Percentiles rank a stretch among this genome's conserved stretches.
Conservation (phyloP, 129 eudicot species). For the Deinandra increscens region DNA sequence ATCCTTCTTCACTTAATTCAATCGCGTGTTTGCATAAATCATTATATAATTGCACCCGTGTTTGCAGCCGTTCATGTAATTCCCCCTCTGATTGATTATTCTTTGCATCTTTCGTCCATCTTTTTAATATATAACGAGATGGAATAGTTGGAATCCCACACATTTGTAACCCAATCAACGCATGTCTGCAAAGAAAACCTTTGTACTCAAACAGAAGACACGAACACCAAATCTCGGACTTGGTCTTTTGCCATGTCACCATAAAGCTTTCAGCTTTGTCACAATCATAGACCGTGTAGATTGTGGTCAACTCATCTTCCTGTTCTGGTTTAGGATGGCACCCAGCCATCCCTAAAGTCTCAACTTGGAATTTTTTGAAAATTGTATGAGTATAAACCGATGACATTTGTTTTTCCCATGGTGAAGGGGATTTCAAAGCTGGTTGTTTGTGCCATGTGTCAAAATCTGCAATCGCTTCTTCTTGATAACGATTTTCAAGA, state of each 20-base stretch:
- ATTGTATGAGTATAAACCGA: slow-evolving; percentile 34
- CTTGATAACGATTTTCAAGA: slow-evolving; percentile 38
- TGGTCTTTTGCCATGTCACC: slow-evolving; percentile 31
- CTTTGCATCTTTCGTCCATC: slow-evolving; percentile 49
- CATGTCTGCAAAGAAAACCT: slow-evolving; percentile 37
- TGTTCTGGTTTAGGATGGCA: slow-evolving; percentile 31
- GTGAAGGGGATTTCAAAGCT: slow-evolving; percentile 39
- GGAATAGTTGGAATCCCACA: slow-evolving; percentile 30
- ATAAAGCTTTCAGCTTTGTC: slow-evolving; percentile 23
- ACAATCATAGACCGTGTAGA: slow-evolving; percentile 23
- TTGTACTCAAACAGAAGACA: slow-evolving; percentile 41
- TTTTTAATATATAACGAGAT: slow-evolving; percentile 29
- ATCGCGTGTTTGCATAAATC: slow-evolving; percentile 41
- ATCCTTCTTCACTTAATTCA: slow-evolving; percentile 40
- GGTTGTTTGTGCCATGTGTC: slow-evolving; percentile 46
- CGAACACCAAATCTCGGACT: slow-evolving; percentile 41
- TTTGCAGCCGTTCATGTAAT: slow-evolving; percentile 17
- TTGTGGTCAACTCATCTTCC: slow-evolving; percentile 24
- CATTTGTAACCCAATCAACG: slow-evolving; percentile 31
- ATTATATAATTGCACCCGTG: slow-evolving; percentile 33
- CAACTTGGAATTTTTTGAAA: slow-evolving; percentile 38
- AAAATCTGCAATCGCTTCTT: slow-evolving; percentile 40
- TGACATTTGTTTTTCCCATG: slow-evolving; percentile 45
- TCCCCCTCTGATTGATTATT: slow-evolving; percentile 11
- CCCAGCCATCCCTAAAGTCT: slow-evolving; percentile 39